Base-by-base conservation (phyloP, 345 rosid genomes). In the Raphanus sativus region DNA sequence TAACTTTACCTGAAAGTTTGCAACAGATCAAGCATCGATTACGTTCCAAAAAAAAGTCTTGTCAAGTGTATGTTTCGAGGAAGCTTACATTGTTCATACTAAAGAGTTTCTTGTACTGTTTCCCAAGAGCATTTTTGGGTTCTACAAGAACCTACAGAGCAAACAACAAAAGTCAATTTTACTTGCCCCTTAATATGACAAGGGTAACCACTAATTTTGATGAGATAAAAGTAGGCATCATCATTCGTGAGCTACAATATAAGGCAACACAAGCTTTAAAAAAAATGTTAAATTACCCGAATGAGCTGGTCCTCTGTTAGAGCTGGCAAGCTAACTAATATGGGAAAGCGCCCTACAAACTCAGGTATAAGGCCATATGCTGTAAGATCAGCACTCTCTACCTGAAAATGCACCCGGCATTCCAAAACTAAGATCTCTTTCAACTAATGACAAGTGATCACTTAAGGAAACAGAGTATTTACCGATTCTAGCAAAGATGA, bases 281-380 rank as follows among this genome's bases (percentile, higher is more conserved):
- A 15, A 42, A 42, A 24, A 50, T 11, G 5, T 38, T 36, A 4
- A 36, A 48, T 50, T 86, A 92, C 98, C 93, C 78, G 85, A 81
- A 89, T 85, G 60, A 94, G 97, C 77, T 94, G 96, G 62, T 94
- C 97, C 83, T 94, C 97, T 1, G 97, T 86, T 65, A 94, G 86
- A 82, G 97, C 93, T 73, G 86, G 85, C 85, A 94, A 90, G 82
- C 97, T 89, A 82, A 90, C 97, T 84, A 94, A 62, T 77, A 94
- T 87, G 12, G 97, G 97, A 80, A 94, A 92, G 38, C 97, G 97
- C 61, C 98, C 98, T 70, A 94, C 86, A 83, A 92, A 94, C 85
- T 94, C 98, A 2, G 98, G 98, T 83, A 94, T 94, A 73, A 94
- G 98, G 42, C 98, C 98, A 71, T 94, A 94, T 30, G 97, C 90